A percentile compares a stretch with the other conserved stretches of the same genome.
phyloP scores from a whole-genome alignment of 208 protist genomes.

The Phytomonas sp. region DNA sequence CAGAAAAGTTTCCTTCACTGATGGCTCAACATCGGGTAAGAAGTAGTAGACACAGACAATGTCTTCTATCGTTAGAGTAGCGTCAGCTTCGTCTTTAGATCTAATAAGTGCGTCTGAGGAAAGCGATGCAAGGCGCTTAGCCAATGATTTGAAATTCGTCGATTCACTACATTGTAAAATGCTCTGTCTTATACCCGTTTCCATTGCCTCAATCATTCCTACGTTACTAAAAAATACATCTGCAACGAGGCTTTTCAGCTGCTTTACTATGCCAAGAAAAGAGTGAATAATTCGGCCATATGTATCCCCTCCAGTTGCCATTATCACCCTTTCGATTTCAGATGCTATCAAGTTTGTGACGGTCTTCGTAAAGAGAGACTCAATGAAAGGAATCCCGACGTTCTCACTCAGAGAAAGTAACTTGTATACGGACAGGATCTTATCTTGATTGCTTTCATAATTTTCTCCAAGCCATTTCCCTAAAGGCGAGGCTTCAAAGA shows the following conservation, averaged over 20 bases:
- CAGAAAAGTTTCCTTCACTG: constrained; percentile 33
- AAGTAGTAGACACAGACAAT: constrained; percentile 41
- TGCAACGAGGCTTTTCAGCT: not conserved
- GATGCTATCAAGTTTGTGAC: not conserved
- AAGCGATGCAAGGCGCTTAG: constrained; percentile 18
- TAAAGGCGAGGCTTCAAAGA: not conserved
- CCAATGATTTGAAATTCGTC: constrained; percentile 18
- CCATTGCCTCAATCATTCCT: constrained; percentile 32
- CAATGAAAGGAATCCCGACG: not conserved
- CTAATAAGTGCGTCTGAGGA: constrained; percentile 13
- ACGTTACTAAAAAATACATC: constrained; percentile 25
- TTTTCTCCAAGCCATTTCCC: not conserved
- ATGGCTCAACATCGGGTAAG: constrained; percentile 23
- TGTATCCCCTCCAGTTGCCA: not conserved
- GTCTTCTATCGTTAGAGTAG: constrained; percentile 19
- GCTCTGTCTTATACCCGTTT: constrained; percentile 23
- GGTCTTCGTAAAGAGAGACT: not conserved
- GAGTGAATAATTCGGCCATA: not conserved
- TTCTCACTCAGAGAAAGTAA: not conserved
- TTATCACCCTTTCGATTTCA: not conserved
- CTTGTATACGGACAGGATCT: not conserved
- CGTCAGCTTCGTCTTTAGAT: constrained; percentile 10
- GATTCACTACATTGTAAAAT: constrained; percentile 12
- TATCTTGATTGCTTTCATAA: not conserved
- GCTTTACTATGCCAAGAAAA: not conserved